phyloP scores from a whole-genome alignment of 169 alveolate species.

The Perkinsus olseni region DNA sequence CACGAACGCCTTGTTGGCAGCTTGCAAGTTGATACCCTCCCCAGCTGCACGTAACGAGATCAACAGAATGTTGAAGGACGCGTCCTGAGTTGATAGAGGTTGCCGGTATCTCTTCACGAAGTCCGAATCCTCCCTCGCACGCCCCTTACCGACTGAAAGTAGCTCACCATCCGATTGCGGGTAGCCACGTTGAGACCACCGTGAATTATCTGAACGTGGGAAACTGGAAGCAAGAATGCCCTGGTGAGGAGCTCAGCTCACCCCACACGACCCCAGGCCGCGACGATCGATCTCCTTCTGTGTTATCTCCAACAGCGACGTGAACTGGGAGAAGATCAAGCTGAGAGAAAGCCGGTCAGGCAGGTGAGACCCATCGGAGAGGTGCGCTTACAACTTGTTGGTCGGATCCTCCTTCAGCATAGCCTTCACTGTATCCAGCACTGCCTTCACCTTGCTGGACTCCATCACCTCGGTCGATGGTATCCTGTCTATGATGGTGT shows the following conservation, averaged over 20 bases:
- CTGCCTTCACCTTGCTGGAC: not conserved
- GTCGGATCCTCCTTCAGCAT: not conserved
- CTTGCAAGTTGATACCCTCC: constrained; percentile 92
- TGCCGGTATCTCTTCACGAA: too few species aligned
- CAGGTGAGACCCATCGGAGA: not conserved
- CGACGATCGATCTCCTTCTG: not conserved
- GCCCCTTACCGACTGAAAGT: not conserved
- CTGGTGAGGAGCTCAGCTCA: not conserved
- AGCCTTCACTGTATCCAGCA: not conserved
- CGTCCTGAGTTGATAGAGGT: constrained; percentile 33
- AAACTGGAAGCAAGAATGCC: not conserved
- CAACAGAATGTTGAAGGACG: constrained; percentile 61
- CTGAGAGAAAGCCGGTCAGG: not conserved
- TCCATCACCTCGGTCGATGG: not conserved
- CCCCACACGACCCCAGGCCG: not conserved
- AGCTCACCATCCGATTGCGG: not conserved
- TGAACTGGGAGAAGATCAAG: not conserved
- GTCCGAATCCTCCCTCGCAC: too few species aligned
- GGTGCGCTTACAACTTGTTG: not conserved
- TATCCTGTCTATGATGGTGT: not conserved
- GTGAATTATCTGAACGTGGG: not conserved
- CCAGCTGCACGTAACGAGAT: constrained; percentile 92
- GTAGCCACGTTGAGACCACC: not conserved
- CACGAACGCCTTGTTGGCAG: constrained; percentile 71
- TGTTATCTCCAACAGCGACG: not conserved